These are phyloP conservation scores for Cantharellus cinnabarinus DNA, from an alignment of 768 basidiomycete genomes.

Conservation along the genomic window DNA sequence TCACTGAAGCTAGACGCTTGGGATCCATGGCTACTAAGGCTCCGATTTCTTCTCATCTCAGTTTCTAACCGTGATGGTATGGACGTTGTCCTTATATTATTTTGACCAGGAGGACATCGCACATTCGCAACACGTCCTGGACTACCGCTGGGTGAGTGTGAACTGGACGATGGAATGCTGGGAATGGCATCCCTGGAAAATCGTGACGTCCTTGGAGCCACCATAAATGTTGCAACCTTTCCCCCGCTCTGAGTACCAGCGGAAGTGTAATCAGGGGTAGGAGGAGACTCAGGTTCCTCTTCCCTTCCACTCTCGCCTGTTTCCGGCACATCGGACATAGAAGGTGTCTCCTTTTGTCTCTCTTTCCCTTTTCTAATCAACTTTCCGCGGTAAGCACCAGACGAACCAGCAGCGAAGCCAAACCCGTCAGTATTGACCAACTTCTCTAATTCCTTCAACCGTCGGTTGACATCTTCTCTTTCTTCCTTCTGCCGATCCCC, in stretches of 20 bases:
- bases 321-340: not conserved
- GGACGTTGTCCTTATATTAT: not conserved
- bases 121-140: not conserved
- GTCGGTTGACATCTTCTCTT: conserved; percentile 42
- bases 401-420: conserved; percentile 27
- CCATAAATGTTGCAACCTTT: no score
- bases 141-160: not conserved
- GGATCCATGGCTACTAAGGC: conserved; percentile 45
- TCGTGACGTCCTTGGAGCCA: not conserved
- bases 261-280: not conserved
- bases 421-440: conserved; percentile 57
- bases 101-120: no score
- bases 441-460: conserved; percentile 43
- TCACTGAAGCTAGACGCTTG: conserved; percentile 74
- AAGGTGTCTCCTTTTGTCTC: no score
- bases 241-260: no score
- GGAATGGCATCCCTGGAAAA: not conserved
- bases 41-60: conserved; percentile 13
- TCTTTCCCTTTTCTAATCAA: no score
- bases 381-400: no score
- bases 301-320: conserved; percentile 1
- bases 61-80: not conserved
- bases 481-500: conserved; percentile 45
- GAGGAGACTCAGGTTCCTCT: not conserved
- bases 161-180: not conserved